A percentile compares a stretch with the other conserved stretches of the same genome.
These are phyloP conservation scores for Cystobasidium slooffiae DNA, from an alignment of 1,284 basidiomycete genomes.

Conservation along the genomic window DNA sequence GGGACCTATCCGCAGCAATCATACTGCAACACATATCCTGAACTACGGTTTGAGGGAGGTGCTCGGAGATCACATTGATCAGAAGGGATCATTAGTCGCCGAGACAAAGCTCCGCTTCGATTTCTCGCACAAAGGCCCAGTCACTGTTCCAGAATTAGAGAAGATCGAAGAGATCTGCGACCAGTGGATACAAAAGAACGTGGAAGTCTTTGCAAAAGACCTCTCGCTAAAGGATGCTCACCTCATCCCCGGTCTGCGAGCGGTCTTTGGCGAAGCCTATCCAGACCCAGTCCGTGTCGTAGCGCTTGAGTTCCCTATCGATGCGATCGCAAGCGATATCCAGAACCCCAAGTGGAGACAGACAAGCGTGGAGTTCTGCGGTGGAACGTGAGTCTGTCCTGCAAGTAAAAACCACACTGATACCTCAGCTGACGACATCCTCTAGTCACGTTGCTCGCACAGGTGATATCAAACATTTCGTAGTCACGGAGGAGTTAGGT, in stretches of 20 bases:
- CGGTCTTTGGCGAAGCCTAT: slow-evolving; percentile 97
- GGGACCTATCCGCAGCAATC: slow-evolving; percentile 95
- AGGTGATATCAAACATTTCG: slow-evolving; percentile 93
- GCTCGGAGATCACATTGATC: slow-evolving; percentile 95
- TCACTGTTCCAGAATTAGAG: slow-evolving; percentile 71
- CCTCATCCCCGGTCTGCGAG: slow-evolving; percentile 88
- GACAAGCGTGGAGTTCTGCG: slow-evolving; percentile 96
- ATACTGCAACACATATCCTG: slow-evolving; percentile 97
- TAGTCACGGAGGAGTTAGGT: slow-evolving; percentile 92
- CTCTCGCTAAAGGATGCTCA: slow-evolving; percentile 78
- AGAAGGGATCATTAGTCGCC: slow-evolving; percentile 96
- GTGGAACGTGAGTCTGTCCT: slow-evolving; percentile 77
- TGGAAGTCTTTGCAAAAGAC: slow-evolving; percentile 86
- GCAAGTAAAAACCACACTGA: background rate
- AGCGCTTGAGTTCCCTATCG: slow-evolving; percentile 80
- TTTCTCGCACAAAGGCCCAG: slow-evolving; percentile 92
- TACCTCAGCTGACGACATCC: slow-evolving; percentile 1
- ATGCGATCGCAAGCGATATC: slow-evolving; percentile 82
- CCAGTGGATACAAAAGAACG: slow-evolving; percentile 88
- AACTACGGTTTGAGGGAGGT: slow-evolving; percentile 91
- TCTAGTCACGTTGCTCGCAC: slow-evolving; percentile 87
- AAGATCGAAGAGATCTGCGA: slow-evolving; percentile 83
- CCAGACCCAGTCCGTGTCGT: slow-evolving; percentile 97
- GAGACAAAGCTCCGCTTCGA: slow-evolving; percentile 96
- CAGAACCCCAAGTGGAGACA: slow-evolving; percentile 85